Percentiles rank a stretch among this genome's conserved stretches.
These are phyloP conservation scores for Phytophthora colocasiae DNA, from an alignment of 352 stramenopile species.

Conservation along the genomic window DNA sequence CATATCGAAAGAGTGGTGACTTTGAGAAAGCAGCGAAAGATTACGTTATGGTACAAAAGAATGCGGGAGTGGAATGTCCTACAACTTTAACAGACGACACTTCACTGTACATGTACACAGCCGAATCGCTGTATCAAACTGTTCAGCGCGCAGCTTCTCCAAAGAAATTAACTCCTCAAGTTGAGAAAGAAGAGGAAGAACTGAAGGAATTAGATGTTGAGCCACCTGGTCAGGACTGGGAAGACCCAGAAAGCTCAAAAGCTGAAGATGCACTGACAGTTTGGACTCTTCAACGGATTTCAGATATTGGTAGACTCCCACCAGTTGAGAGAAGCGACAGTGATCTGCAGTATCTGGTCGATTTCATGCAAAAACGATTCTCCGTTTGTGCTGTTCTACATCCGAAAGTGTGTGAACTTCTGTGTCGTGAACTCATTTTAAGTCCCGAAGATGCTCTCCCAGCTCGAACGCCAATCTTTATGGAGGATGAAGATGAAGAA, in stretches of 20 bases:
- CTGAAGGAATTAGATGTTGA: conserved; percentile 4
- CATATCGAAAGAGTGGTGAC: conserved; percentile 61
- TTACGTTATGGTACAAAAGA: conserved; percentile 40
- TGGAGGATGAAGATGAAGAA: conserved; percentile 28
- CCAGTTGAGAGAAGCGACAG: conserved; percentile 33
- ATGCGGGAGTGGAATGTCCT: not conserved
- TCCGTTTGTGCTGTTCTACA: conserved; percentile 45
- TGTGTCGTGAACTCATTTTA: conserved; percentile 44
- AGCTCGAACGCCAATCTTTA: conserved; percentile 38
- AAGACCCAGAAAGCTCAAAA: conserved; percentile 8
- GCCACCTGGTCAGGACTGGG: not conserved
- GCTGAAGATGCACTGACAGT: conserved; percentile 28
- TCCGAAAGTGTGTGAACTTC: conserved; percentile 42
- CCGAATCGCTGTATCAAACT: conserved; percentile 25
- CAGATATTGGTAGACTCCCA: conserved; percentile 33
- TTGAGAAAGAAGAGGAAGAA: conserved; percentile 5
- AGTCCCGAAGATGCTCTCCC: conserved; percentile 26
- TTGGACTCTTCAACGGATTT: conserved; percentile 33
- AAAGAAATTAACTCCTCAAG: conserved; percentile 1
- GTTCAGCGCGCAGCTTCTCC: conserved; percentile 3
- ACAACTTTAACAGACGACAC: conserved; percentile 10
- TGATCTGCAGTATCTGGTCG: conserved; percentile 51
- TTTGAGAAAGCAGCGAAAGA: conserved; percentile 72
- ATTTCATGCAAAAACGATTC: conserved; percentile 56
- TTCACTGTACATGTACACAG: conserved; percentile 27